Evolutionary conservation across 352 stramenopile genomes (phyloP).

Genomic region (Achlya hypogyna): DNA sequence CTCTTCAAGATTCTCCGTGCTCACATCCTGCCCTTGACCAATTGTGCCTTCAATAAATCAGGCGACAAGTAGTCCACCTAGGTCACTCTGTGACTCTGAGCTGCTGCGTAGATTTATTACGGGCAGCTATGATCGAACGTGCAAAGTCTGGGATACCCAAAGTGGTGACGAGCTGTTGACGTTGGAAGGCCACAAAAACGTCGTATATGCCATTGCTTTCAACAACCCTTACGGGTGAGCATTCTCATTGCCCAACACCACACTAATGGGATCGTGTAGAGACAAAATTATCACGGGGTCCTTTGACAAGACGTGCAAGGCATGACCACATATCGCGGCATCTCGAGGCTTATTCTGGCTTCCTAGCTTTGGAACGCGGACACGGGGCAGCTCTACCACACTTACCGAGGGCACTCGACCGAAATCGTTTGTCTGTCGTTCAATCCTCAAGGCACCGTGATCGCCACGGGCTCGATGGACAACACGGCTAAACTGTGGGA

Average conservation of each 20-base stretch:
- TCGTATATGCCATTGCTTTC: constrained; percentile 95
- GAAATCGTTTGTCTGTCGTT: constrained; percentile 96
- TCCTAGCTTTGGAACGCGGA: constrained; percentile 86
- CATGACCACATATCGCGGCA: neutral
- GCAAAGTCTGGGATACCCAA: constrained; percentile 93
- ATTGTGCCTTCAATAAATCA: constrained; percentile 96
- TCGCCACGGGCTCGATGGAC: constrained; percentile 89
- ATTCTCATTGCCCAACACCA: constrained; percentile 10
- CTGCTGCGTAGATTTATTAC: constrained; percentile 85
- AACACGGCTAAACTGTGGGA: constrained; percentile 95
- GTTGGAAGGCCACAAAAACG: constrained; percentile 92
- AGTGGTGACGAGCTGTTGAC: constrained; percentile 91
- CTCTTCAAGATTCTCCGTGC: constrained; percentile 94
- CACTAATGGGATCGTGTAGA: constrained; percentile 21
- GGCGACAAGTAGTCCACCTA: constrained; percentile 78
- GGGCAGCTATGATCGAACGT: constrained; percentile 92
- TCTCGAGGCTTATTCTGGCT: neutral
- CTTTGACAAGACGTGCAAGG: constrained; percentile 94
- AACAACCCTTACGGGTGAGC: constrained; percentile 93
- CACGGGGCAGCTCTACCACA: constrained; percentile 91
- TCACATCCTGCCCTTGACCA: constrained; percentile 93
- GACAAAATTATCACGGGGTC: constrained; percentile 94
- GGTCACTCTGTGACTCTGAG: neutral
- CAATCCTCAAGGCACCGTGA: constrained; percentile 87
- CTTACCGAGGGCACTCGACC: constrained; percentile 89